These are phyloP conservation scores for Rhizophagus prolifer DNA, from an alignment of 192 early-diverging fungal species.

Conservation along the genomic window DNA sequence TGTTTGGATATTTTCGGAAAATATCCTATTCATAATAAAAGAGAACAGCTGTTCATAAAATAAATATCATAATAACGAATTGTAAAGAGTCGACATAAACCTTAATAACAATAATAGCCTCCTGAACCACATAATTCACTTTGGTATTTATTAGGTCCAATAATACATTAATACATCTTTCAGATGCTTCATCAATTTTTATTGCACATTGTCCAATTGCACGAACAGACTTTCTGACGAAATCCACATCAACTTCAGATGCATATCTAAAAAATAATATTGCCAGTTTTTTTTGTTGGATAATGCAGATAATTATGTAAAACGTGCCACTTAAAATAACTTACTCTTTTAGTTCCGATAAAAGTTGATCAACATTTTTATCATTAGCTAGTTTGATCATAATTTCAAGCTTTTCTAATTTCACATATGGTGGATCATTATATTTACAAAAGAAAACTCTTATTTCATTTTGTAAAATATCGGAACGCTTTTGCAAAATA, in stretches of 20 bases:
- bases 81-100: slow-evolving; percentile 35
- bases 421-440: slow-evolving; percentile 98
- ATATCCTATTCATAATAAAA: slow-evolving; percentile 61
- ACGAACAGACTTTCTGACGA: slow-evolving; percentile 83
- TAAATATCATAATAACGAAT: too few relatives aligned
- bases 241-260: slow-evolving; percentile 96
- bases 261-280: slow-evolving; percentile 63
- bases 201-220: slow-evolving; percentile 94
- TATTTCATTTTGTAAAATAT: slow-evolving; percentile 88
- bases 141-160: slow-evolving; percentile 86
- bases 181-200: slow-evolving; percentile 84
- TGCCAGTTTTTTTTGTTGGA: neutral
- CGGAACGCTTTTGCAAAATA: slow-evolving; percentile 86
- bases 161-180: slow-evolving; percentile 83
- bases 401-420: slow-evolving; percentile 92
- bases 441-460: slow-evolving; percentile 98
- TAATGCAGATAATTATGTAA: neutral
- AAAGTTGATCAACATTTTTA: slow-evolving; percentile 85
- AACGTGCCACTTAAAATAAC: slow-evolving; percentile 11
- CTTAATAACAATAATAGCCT: slow-evolving; percentile 87
- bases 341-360: slow-evolving; percentile 93
- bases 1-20: slow-evolving; percentile 90
- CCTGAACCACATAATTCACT: slow-evolving; percentile 90
- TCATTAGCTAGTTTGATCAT: slow-evolving; percentile 87
- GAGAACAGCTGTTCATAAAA: neutral